Base-by-base conservation (phyloP, 108 stramenopile species). In the Cyclotella choctawhatcheeana region DNA sequence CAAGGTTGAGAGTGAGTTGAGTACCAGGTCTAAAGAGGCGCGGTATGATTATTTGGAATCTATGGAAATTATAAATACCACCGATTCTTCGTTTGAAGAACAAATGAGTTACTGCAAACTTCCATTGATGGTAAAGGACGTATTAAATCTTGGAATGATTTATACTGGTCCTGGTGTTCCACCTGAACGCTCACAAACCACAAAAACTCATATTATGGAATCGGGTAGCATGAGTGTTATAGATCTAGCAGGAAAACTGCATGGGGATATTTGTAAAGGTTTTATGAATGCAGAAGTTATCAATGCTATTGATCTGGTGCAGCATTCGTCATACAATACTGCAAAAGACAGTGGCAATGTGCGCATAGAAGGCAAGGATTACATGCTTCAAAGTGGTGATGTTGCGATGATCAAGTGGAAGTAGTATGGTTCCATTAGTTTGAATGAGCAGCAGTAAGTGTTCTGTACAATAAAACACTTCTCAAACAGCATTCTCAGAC, bases 231-330 rank as follows among this genome's bases (percentile, higher is more conserved):
- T 83, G 21, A 82, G 78, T 12, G 85, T 83, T 20, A 51, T 63
- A 43, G 84, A 73, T 22, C 74, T 90, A 13, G 87, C 87, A 2
- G 51, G 51, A 52, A 52, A 52, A 12, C 37, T 40, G 37, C 37
- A 40, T 90, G n/a, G 86, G 85, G 95, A 96, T 64, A 93, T 98
- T 67, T 83, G 89, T 62, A 79, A 84, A 24, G 94, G 96, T 30
- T 98, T 98, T 71, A 94, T 97, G 66, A 86, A 86, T 3, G 97
- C 97, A 17, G 96, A 98, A 58, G 84, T 90, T 17, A 74, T 77
- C 7, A 40, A 54, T 44, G 84, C 85, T 16, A 10, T 29, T 6
- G 68, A 72, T 14, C 67, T 90, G 44, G 48, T 90, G 7, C 56
- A 76, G 50, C 68, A 82, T 71, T 69, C 63, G 1, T 71, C 32